Conservation (phyloP, 1,284 basidiomycete species). For the Leucoagaricus sp. region DNA sequence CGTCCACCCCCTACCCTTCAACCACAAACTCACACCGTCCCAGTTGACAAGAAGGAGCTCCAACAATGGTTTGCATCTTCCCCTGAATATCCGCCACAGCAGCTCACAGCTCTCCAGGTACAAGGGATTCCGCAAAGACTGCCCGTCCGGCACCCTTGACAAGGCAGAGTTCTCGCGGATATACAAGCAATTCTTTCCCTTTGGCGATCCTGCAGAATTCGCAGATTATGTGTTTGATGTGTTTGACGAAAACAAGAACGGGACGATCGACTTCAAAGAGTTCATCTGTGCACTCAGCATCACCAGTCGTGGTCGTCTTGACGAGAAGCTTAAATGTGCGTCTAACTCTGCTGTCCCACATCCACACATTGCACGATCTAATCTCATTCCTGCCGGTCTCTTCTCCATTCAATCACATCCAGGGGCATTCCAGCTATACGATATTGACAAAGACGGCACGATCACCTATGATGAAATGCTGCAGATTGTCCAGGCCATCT, state of each 20-base stretch:
- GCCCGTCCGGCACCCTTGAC: conserved; percentile 95
- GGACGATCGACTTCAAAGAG: conserved; percentile 97
- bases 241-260: conserved; percentile 95
- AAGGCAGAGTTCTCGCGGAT: conserved; percentile 96
- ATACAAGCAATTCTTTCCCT: conserved; percentile 99
- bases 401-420: conserved; percentile 24
- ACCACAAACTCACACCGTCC: conserved; percentile 14
- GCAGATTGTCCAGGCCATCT: conserved; percentile 93
- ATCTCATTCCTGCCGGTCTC: conserved; percentile 12
- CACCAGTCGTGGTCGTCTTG: conserved; percentile 90
- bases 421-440: conserved; percentile 99
- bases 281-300: conserved; percentile 98
- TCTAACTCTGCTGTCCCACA: conserved; percentile 19
- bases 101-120: conserved; percentile 60
- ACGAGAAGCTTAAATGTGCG: conserved; percentile 98
- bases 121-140: conserved; percentile 99
- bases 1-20: conserved; percentile 20
- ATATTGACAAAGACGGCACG: conserved; percentile 96
- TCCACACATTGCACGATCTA: background rate
- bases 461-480: conserved; percentile 99
- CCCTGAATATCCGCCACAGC: background rate
- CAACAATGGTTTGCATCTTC: conserved; percentile 83
- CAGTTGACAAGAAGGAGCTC: conserved; percentile 99
- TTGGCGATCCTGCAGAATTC: conserved; percentile 96
- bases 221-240: conserved; percentile 99